Conservation (phyloP, 306 rosid species). For the Morella rubra region DNA sequence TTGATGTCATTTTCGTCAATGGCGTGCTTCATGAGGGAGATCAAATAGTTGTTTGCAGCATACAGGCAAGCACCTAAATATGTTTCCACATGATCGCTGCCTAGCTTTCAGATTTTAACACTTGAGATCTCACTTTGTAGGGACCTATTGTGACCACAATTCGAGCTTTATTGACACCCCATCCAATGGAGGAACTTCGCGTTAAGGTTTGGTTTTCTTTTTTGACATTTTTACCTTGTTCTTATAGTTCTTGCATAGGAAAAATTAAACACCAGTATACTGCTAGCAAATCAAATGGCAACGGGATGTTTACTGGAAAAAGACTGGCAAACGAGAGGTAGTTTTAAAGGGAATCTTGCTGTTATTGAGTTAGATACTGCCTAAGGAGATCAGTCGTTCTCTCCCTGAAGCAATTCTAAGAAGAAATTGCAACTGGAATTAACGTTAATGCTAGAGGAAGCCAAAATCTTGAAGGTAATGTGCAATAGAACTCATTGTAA, state of each 20-base stretch:
- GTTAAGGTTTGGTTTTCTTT: slow-evolving; percentile 60
- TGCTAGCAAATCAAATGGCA: too few relatives aligned
- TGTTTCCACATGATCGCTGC: slow-evolving; percentile 7
- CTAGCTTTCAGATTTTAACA: slow-evolving; percentile 10
- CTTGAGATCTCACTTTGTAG: slow-evolving; percentile 39
- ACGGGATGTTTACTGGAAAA: not conserved
- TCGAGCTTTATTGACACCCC: slow-evolving; percentile 94
- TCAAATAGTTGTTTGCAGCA: slow-evolving; percentile 93
- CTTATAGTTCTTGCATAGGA: not conserved
- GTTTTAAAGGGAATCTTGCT: too few relatives aligned
- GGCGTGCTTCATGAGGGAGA: slow-evolving; percentile 99
- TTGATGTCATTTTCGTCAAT: slow-evolving; percentile 90
- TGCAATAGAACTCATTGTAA: too few relatives aligned
- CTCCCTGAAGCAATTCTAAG: too few relatives aligned
- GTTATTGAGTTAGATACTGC: too few relatives aligned
- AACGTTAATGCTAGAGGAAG: too few relatives aligned
- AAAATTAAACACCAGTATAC: not conserved
- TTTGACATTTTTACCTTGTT: not conserved
- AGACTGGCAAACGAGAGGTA: not conserved
- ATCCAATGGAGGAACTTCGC: slow-evolving; percentile 96
- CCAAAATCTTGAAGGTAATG: too few relatives aligned
- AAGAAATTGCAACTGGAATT: too few relatives aligned
- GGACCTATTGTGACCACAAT: slow-evolving; percentile 84
- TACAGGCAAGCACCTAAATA: slow-evolving; percentile 63
- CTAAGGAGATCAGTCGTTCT: too few relatives aligned